Evolutionary conservation across 2,329 filamentous ascomycete species (phyloP), one percentile per base, ranked within the genome.

Genomic region (Clonostachys rhizophaga): DNA sequence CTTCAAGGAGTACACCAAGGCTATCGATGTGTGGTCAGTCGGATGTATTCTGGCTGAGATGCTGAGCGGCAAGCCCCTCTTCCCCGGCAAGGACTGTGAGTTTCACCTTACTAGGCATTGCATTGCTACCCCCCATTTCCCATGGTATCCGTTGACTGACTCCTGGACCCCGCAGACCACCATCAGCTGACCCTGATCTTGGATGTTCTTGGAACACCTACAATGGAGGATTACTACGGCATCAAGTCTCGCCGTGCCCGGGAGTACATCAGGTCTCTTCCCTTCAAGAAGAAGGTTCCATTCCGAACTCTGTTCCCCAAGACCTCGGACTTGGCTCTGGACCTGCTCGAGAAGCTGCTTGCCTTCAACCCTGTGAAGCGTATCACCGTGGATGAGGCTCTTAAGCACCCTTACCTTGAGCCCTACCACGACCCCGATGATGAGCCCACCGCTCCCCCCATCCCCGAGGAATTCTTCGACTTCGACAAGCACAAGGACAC

Each of bases 401-500:
- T 99, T 54, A 95, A 94, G 72, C 94, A 99, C 71, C 92, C 94
- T 6, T 99, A 99, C 71, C 82, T 99, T 34, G 94, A 99, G 75
- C 94, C 94, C 6, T 99, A 99, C 71, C 94, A 99, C 68, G 94
- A 99, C 67, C 94, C 94, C 7, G 94, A 97, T 64, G 94, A 99
- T 65, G 94, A 99, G 78, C 94, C 94, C 44, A 96, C 90, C 12
- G 94, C 94, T 16, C 89, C 91, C 40, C 91, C 94, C 18, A 99
- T 99, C 61, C 94, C 94, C 18, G 92, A 97, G 68, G 92, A 96
- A 67, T 99, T 99, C 78, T 99, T 99, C 67, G 94, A 99, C 71
- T 99, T 99, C 69, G 94, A 99, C 72, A 96, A 96, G 81, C 95
- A 97, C 79, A 99, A 99, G 83, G 94, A 99, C 69, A 94, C 87